Base-by-base conservation (phyloP, 169 alveolate genomes). In the Cryptosporidium felis region DNA sequence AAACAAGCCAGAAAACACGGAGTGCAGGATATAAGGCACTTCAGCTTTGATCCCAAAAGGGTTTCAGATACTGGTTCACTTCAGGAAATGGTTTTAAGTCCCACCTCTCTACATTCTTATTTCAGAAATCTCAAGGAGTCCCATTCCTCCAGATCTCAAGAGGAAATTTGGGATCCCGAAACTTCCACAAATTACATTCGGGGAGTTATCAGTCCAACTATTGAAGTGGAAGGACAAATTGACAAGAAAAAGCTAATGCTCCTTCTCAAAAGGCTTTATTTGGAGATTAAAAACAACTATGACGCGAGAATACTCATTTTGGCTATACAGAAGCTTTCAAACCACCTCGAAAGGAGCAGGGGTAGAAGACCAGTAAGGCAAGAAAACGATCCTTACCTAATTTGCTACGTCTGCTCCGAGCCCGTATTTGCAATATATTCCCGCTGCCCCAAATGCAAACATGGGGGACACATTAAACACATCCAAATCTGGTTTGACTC, bases 401-500 rank as follows among this genome's bases (percentile, higher is more conserved):
- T 4, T 16, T 74, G 85, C 14, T 2, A 38, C 28, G 36, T 74
- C n/a, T 74, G 85, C 56, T 32, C 21, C 8, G 74, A 74, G 14
- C 49, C 60, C 21, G 85, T 74, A 23, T 74, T 32, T 53, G 85
- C 74, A 6, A 53, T 74, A 12, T 74, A 74, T 56, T 53, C 85
- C 10, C 66, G 74, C n/a, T 74, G 85, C 56, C 0, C 16, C 36
- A 32, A 3, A 1, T 74, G 85, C 40, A 53, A 49, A 30, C 85
- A 74, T 53, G 85, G 85, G 8, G 85, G 85, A 12, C 85, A 74
- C 34, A 74, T 38, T 14, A 47, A 23, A 36, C 85, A 74, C 28
- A 53, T 74, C 38, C 51, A 38, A 23, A 21, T 36, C 23, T 74
- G 85, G 85, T 74, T 74, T 18, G 21, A 56, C 12, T 38, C 26